Conservation (phyloP, 495 filamentous ascomycete genomes). For the Trichoderma reesei region DNA sequence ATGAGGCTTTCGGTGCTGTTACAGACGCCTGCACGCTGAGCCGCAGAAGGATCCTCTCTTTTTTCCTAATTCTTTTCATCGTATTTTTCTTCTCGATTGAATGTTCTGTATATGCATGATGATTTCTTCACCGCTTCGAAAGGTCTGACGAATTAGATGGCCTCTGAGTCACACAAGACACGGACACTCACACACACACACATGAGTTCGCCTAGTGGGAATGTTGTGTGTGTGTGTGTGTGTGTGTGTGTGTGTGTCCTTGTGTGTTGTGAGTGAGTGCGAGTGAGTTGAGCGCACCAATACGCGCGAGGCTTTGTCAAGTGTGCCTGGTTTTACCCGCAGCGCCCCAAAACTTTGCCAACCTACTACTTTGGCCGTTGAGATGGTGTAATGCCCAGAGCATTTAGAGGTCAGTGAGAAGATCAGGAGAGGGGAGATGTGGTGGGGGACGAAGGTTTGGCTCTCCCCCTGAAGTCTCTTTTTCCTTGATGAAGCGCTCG, state of each 20-base stretch:
- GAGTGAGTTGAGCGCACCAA: background rate
- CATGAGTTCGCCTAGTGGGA: background rate
- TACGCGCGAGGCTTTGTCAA: background rate
- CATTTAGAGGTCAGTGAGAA: background rate
- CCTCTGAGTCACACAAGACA: background rate
- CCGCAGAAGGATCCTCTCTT: background rate
- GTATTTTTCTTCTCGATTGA: background rate
- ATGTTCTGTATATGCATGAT: background rate
- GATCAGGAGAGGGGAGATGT: background rate
- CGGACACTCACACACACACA: background rate
- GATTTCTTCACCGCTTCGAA: background rate
- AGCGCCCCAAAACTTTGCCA: background rate
- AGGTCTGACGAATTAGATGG: background rate
- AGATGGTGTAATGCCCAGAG: background rate
- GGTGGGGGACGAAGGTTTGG: background rate
- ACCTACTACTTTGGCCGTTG: background rate
- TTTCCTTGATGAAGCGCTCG: background rate
- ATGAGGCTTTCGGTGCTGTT: background rate
- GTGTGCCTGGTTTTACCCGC: conserved; percentile 6
- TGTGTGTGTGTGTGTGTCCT: no score
- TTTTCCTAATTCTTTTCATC: background rate
- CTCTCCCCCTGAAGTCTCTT: background rate
- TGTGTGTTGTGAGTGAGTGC: background rate
- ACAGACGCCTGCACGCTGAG: background rate
- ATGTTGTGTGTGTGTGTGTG: no score